Conservation (phyloP, 129 eudicot genomes). For the Flaveria trinervia region DNA sequence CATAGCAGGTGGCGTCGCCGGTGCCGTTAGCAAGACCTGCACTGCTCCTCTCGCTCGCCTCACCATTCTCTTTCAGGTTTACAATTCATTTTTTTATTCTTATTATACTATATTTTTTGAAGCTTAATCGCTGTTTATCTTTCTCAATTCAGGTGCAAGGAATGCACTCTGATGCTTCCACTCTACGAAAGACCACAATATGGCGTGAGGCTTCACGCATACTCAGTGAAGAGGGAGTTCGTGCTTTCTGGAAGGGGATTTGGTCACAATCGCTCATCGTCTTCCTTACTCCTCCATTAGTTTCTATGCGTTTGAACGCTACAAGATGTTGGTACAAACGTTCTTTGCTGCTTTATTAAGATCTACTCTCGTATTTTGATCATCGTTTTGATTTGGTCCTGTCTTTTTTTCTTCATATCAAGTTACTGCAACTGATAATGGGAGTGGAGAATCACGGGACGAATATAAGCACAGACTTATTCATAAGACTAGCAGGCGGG, state of each 20-base stretch:
- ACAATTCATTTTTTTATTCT: background rate
- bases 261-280: constrained; percentile 89
- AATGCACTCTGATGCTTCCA: constrained; percentile 83
- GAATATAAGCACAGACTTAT: constrained; percentile 63
- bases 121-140: background rate
- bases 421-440: constrained; percentile 57
- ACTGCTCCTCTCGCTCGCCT: constrained; percentile 99
- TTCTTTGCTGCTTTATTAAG: constrained; percentile 35
- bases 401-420: constrained; percentile 16
- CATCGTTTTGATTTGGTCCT: constrained; percentile 32
- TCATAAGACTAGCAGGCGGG: constrained; percentile 79
- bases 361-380: constrained; percentile 8
- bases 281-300: constrained; percentile 94
- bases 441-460: constrained; percentile 63
- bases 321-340: constrained; percentile 95
- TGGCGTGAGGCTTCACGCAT: constrained; percentile 89
- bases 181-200: constrained; percentile 60
- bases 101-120: background rate
- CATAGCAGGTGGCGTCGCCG: constrained; percentile 94
- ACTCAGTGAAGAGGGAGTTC: constrained; percentile 70
- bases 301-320: constrained; percentile 89
- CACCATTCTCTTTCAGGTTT: constrained; percentile 89
- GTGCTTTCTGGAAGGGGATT: constrained; percentile 96
- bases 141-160: constrained; percentile 65
- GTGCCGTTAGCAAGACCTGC: constrained; percentile 89